Evolutionary conservation across 148 eudicot species (phyloP), one percentile per base, ranked within the genome.

Genomic region (Silene uniflora): DNA sequence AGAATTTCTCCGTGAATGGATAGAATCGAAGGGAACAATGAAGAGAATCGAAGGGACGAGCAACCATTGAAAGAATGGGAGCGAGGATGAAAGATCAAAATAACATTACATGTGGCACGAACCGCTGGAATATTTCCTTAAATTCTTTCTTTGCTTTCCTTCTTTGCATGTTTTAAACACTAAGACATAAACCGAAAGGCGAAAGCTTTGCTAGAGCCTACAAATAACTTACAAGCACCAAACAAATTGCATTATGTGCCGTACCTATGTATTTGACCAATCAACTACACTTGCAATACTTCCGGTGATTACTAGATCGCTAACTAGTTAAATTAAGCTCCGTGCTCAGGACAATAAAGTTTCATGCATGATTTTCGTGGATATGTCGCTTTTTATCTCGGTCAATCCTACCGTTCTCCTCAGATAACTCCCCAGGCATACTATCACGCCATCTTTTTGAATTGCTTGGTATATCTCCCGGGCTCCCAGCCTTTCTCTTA

Each of bases 401-500:
- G 10, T 39, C 44, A 39, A 39, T 39, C 44, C 2, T 39, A 39
- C 8, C 44, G 9, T 39, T 39, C 44, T 39, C 44, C 7, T 39
- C 44, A 39, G 44, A 39, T 39, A 39, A 39, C 44, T 39, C 44
- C 44, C 44, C 44, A 25, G 80, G n/a, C 11, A 55, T 32, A 65
- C 54, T 71, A 29, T 84, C 86, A 73, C 81, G 85, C 81, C 89
- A 77, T 77, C 81, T 82, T 84, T 80, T 80, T 44, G 84, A 86
- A 60, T 85, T 88, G 76, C 75, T 32, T 49, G 82, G 68, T 77
- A 78, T 86, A 60, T 90, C 98, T 0, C 74, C 80, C 21, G 98
- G 87, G 69, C 93, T 88, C 29, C 83, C 87, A 5, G 87, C 84
- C 84, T 86, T 95, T 79, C 96, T 90, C 85, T 95, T 95, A 52